phyloP scores from a whole-genome alignment of 2,329 filamentous ascomycete genomes.

The Aspergillus fumigatus region DNA sequence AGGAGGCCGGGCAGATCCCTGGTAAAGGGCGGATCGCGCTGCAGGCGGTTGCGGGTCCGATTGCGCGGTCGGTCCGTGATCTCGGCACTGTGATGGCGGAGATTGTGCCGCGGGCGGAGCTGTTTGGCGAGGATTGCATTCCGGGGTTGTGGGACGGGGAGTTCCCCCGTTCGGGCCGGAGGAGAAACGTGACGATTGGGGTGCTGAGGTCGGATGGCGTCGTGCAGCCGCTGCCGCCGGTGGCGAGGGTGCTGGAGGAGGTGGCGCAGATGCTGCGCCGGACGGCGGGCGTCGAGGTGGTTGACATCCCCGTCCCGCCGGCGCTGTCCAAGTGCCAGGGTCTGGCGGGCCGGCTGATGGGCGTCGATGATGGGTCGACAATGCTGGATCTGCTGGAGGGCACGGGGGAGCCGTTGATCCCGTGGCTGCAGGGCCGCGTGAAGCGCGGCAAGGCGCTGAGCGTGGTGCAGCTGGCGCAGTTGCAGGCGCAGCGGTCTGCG shows the following conservation, averaged over 20 bases:
- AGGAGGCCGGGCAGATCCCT: conserved; percentile 44
- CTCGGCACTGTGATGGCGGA: conserved; percentile 47
- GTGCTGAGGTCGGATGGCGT: conserved; percentile 39
- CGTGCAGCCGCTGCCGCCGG: conserved; percentile 36
- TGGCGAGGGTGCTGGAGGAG: conserved; percentile 37
- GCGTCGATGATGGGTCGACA: conserved; percentile 51
- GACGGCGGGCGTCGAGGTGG: conserved; percentile 48
- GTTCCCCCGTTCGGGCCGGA: conserved; percentile 10
- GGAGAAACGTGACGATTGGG: conserved; percentile 38
- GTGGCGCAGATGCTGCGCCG: conserved; percentile 31
- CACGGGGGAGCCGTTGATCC: conserved; percentile 54
- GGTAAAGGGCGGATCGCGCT: conserved; percentile 49
- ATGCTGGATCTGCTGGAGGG: conserved; percentile 56
- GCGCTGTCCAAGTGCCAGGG: conserved; percentile 53
- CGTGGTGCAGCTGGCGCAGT: conserved; percentile 46
- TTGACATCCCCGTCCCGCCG: conserved; percentile 53
- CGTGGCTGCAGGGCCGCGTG: conserved; percentile 54
- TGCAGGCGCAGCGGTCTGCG: conserved; percentile 50
- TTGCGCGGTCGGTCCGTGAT: conserved; percentile 38
- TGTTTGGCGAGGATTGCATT: conserved; percentile 49
- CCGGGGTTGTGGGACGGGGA: conserved; percentile 39
- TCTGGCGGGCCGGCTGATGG: conserved; percentile 55
- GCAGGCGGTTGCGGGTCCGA: conserved; percentile 43
- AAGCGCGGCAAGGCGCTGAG: conserved; percentile 45
- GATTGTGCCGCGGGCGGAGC: conserved; percentile 48